These are phyloP conservation scores for Leccinum boreale DNA, from an alignment of 768 basidiomycete genomes.

Conservation along the genomic window DNA sequence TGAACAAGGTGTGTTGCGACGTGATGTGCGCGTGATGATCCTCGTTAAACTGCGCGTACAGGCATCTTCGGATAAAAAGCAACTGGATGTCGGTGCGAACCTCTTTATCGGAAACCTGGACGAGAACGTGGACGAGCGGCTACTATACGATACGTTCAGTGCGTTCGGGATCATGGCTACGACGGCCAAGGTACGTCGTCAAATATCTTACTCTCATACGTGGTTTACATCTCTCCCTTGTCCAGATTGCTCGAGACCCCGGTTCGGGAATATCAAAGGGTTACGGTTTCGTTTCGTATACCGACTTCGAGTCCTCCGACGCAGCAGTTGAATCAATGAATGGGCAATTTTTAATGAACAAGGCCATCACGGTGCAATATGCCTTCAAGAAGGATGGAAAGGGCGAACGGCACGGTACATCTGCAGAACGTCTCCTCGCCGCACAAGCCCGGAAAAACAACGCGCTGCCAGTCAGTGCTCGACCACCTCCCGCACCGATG, in stretches of 20 bases:
- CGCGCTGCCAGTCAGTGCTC: slow-evolving; percentile 72
- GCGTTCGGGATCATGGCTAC: slow-evolving; percentile 93
- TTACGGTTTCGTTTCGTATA: slow-evolving; percentile 51
- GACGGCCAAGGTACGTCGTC: slow-evolving; percentile 65
- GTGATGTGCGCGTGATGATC: not conserved
- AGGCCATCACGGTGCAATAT: slow-evolving; percentile 94
- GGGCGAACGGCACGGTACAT: slow-evolving; percentile 94
- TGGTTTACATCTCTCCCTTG: not conserved
- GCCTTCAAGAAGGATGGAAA: slow-evolving; percentile 99
- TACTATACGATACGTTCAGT: slow-evolving; percentile 93
- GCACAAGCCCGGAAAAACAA: slow-evolving; percentile 96
- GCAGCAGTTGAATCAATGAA: slow-evolving; percentile 97
- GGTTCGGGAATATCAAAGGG: slow-evolving; percentile 52
- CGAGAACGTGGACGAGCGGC: slow-evolving; percentile 89
- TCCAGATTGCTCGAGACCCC: slow-evolving; percentile 81
- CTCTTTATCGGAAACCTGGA: slow-evolving; percentile 71
- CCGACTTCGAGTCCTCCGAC: slow-evolving; percentile 90
- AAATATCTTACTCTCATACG: not conserved
- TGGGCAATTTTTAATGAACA: slow-evolving; percentile 96
- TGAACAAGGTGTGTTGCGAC: slow-evolving; percentile 83
- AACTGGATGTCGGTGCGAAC: slow-evolving; percentile 96
- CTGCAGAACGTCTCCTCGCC: slow-evolving; percentile 94
- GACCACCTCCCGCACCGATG: slow-evolving; percentile 74
- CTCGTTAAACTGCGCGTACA: slow-evolving; percentile 32
- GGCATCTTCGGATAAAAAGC: slow-evolving; percentile 81